Evolutionary conservation across 2,329 filamentous ascomycete species (phyloP).

Genomic region (Trichoderma sp.): DNA sequence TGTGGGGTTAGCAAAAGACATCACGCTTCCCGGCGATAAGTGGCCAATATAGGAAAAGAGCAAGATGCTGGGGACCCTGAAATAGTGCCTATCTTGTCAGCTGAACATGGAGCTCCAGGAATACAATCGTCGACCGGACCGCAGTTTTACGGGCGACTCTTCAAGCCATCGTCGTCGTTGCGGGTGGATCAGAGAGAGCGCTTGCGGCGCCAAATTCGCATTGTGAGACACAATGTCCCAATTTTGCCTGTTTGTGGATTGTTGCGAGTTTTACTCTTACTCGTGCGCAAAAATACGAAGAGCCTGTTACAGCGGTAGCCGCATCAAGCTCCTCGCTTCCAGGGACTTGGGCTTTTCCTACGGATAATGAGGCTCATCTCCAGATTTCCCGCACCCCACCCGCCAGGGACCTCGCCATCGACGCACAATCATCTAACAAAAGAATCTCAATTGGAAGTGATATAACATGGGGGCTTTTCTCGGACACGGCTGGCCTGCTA

Average conservation of each 20-base stretch:
- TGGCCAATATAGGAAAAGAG: background rate
- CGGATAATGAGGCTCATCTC: conserved; percentile 8
- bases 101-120: background rate
- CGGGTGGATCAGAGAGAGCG: background rate
- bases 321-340: background rate
- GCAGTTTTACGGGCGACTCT: background rate
- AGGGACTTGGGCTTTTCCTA: background rate
- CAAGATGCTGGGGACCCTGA: background rate
- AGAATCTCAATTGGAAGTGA: background rate
- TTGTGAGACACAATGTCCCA: background rate
- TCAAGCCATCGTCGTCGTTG: background rate
- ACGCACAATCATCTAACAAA: background rate
- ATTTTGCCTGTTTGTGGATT: background rate
- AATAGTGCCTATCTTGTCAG: background rate
- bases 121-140: background rate
- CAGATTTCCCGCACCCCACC: conserved; percentile 9
- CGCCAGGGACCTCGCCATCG: background rate
- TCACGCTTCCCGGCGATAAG: background rate
- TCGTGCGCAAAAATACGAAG: background rate
- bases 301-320: background rate
- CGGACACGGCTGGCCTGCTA: background rate
- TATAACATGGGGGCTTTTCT: background rate
- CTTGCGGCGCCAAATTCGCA: conserved; percentile 12
- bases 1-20: background rate
- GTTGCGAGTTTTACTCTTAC: background rate